These are phyloP conservation scores for Ophiocordyceps camponoti-leonardi DNA, from an alignment of 2,329 filamentous ascomycete species.

Conservation along the genomic window DNA sequence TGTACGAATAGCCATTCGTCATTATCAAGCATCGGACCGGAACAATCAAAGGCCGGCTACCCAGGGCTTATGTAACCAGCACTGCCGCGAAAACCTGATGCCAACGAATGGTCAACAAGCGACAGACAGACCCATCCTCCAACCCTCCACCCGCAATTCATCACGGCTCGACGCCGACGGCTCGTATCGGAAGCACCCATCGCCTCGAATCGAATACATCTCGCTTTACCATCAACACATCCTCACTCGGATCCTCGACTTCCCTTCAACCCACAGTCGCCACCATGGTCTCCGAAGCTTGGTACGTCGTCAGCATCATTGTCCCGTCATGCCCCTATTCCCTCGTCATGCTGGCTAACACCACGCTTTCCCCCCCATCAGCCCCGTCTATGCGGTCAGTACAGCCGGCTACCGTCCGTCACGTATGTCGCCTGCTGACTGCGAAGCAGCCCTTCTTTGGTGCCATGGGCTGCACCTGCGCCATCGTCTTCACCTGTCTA, in stretches of 20 bases:
- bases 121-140: slow-evolving; percentile 14
- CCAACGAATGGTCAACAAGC: slow-evolving; percentile 20
- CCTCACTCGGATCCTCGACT: slow-evolving; percentile 3
- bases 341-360: background rate
- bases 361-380: slow-evolving; percentile 20
- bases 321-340: slow-evolving; percentile 8
- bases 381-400: slow-evolving; percentile 99
- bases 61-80: background rate
- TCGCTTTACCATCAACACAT: background rate
- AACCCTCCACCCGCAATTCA: slow-evolving; percentile 13
- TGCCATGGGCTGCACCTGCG: slow-evolving; percentile 93
- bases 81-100: slow-evolving; percentile 11
- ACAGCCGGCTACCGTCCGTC: slow-evolving; percentile 9
- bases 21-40: background rate
- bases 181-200: slow-evolving; percentile 11
- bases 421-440: slow-evolving; percentile 13
- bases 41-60: background rate
- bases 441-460: slow-evolving; percentile 67
- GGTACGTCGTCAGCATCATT: slow-evolving; percentile 40
- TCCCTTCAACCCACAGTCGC: slow-evolving; percentile 11
- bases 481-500: slow-evolving; percentile 92
- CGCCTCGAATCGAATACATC: slow-evolving; percentile 3
- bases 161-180: slow-evolving; percentile 5
- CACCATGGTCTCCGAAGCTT: slow-evolving; percentile 67
- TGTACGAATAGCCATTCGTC: background rate